Conservation (phyloP, 2,329 filamentous ascomycete genomes). For the Eutypella sp. region DNA sequence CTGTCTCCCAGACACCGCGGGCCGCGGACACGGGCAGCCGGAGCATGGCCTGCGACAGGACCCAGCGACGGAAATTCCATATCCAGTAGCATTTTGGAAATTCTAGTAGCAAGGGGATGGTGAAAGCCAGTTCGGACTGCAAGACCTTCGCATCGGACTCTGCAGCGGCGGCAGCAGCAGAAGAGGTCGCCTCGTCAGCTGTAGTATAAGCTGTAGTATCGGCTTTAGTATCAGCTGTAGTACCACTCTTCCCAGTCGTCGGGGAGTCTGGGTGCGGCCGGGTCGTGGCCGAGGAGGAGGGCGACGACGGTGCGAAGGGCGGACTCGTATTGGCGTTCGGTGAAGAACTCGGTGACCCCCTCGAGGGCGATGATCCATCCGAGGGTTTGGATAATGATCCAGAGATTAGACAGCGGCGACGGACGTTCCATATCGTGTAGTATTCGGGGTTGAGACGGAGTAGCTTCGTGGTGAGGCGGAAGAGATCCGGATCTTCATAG, state of each 20-base stretch:
- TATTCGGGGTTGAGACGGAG: constrained; percentile 78
- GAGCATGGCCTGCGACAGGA: constrained; percentile 65
- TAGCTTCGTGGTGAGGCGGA: too few relatives aligned
- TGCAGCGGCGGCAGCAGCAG: too few relatives aligned
- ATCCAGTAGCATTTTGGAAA: constrained; percentile 99
- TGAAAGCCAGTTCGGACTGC: constrained; percentile 71
- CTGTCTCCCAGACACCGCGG: constrained; percentile 71
- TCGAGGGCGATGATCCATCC: constrained; percentile 45
- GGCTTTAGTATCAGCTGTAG: constrained; percentile 40
- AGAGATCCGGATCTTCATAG: constrained; percentile 50
- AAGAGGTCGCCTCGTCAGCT: constrained; percentile 17
- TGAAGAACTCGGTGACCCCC: constrained; percentile 50
- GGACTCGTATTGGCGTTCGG: constrained; percentile 51
- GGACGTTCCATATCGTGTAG: constrained; percentile 87
- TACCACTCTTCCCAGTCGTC: constrained; percentile 49
- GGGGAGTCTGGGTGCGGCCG: constrained; percentile 42
- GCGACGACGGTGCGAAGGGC: constrained; percentile 57
- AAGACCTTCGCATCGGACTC: constrained; percentile 47
- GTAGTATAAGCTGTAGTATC: constrained; percentile 7
- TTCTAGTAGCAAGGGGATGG: constrained; percentile 76
- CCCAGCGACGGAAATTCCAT: constrained; percentile 92
- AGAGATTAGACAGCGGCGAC: constrained; percentile 64
- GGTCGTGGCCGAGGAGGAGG: constrained; percentile 49
- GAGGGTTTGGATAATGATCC: constrained; percentile 49
- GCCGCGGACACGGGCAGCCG: constrained; percentile 54